These are phyloP conservation scores for Tillandsia leiboldiana DNA, from an alignment of 176 grass and related monocot genomes.

Conservation along the genomic window DNA sequence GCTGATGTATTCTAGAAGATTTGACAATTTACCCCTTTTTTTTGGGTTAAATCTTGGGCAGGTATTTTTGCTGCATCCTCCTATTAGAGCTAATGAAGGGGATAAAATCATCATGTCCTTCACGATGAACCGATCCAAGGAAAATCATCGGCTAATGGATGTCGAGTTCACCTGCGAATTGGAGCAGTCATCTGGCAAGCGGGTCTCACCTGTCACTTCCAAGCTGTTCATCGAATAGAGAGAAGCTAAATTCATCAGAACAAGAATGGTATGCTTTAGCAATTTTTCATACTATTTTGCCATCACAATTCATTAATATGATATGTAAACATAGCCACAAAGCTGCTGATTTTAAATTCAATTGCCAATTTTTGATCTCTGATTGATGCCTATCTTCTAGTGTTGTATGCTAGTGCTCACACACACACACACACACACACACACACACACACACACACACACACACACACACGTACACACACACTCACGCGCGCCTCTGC, in stretches of 20 bases:
- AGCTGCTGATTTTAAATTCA: too few relatives aligned
- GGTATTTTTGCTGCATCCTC: constrained; percentile 79
- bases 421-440: too few relatives aligned
- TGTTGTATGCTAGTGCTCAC: too few relatives aligned
- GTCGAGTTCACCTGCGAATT: constrained; percentile 74
- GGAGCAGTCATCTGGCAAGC: constrained; percentile 55
- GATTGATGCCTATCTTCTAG: too few relatives aligned
- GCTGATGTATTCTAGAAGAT: not conserved
- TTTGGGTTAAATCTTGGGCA: constrained; percentile 13
- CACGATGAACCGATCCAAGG: constrained; percentile 73
- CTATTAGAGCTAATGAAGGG: constrained; percentile 54
- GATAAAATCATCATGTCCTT: constrained; percentile 72
- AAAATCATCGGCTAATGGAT: constrained; percentile 94
- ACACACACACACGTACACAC: too few relatives aligned
- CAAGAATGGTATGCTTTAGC: not conserved
- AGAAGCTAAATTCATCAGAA: constrained; percentile 3
- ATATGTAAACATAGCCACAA: too few relatives aligned
- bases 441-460: too few relatives aligned
- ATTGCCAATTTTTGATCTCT: too few relatives aligned
- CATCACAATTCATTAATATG: not conserved
- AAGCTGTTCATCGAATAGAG: constrained; percentile 70
- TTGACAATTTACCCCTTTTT: not conserved
- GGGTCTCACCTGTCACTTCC: constrained; percentile 46
- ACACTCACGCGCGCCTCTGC: too few relatives aligned
- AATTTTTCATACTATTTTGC: not conserved